Base-by-base conservation (phyloP, 2,329 filamentous ascomycete genomes). In the Reticulascus tulasneorum region DNA sequence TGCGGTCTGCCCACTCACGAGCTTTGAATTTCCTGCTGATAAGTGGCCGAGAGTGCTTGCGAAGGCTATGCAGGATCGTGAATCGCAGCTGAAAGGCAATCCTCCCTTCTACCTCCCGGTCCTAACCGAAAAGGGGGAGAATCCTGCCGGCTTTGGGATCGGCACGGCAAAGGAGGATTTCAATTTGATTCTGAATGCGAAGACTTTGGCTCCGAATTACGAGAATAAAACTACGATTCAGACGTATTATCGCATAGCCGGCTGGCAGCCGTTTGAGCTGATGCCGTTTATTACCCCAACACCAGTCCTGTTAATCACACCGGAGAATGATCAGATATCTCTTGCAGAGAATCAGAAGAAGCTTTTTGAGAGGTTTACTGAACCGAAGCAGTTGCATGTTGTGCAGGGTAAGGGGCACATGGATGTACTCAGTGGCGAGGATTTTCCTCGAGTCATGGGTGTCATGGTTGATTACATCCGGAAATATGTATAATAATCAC, bases 71-170 rank as follows among this genome's bases (percentile, higher is more conserved):
- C 41, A 54, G 33, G 65, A 69, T 42, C 57, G 66, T 4, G 56
- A 61, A 40, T 63, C 62, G 1, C 62, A 59, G 33, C 15, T 59
- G 2, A 35, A 31, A 1, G 66, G 66, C 8, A 68, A 69, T 39
- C 37, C 45, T 21, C 54, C 65, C 0, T 52, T 61, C 33, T 55
- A 48, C 28, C 35, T 70, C 1, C 58, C 61, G 2, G 47, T 63
- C 21, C 39, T 68, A 11, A 62, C 49, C 11, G 47, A 47, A 19
- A 42, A 53, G 9, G 64, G 62, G 7, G 53, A 62, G 35, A 62
- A 63, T 32, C 56, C 60, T 3, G 55, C 51, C 2, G 62, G 61
- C 10, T 53, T 64, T 33, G 52, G 49, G 11, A 37, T 23, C 18
- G 25, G 33, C 17, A 24, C 34, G 31, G 29, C 35, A 18, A 33